phyloP scores from a whole-genome alignment of 2,329 filamentous ascomycete species.

The Polytolypa hystricis region DNA sequence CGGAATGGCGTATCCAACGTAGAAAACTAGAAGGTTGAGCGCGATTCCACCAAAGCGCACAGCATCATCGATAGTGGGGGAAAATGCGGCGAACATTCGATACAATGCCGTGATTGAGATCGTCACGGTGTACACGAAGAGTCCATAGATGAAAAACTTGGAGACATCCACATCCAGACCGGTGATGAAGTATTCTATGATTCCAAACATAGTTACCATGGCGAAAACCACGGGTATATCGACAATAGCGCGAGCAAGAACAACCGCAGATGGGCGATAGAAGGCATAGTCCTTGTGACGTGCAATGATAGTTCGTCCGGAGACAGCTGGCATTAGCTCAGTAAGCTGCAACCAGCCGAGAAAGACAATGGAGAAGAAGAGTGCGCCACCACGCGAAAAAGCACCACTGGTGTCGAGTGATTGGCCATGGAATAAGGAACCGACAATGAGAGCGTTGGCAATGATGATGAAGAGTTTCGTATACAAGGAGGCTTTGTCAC shows the following conservation, averaged over 20 bases:
- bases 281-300: slow-evolving; percentile 59
- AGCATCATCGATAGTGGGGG: slow-evolving; percentile 53
- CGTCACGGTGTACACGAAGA: slow-evolving; percentile 5
- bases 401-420: slow-evolving; percentile 48
- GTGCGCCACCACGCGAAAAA: slow-evolving; percentile 51
- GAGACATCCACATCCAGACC: slow-evolving; percentile 7
- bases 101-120: slow-evolving; percentile 44
- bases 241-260: slow-evolving; percentile 49
- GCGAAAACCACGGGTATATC: slow-evolving; percentile 51
- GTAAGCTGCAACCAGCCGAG: slow-evolving; percentile 62
- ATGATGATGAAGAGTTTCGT: slow-evolving; percentile 49
- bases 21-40: slow-evolving; percentile 4
- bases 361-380: slow-evolving; percentile 59
- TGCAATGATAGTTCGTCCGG: slow-evolving; percentile 57
- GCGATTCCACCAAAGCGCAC: slow-evolving; percentile 43
- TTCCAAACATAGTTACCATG: slow-evolving; percentile 48
- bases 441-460: slow-evolving; percentile 62
- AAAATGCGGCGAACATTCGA: slow-evolving; percentile 54
- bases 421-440: slow-evolving; percentile 65
- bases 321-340: slow-evolving; percentile 67
- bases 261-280: slow-evolving; percentile 57
- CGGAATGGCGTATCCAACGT: slow-evolving; percentile 39
- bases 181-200: slow-evolving; percentile 50
- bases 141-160: slow-evolving; percentile 6
- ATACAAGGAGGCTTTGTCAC: slow-evolving; percentile 54